Base-by-base conservation (phyloP, 148 eudicot genomes). In the Cornus controversa region DNA sequence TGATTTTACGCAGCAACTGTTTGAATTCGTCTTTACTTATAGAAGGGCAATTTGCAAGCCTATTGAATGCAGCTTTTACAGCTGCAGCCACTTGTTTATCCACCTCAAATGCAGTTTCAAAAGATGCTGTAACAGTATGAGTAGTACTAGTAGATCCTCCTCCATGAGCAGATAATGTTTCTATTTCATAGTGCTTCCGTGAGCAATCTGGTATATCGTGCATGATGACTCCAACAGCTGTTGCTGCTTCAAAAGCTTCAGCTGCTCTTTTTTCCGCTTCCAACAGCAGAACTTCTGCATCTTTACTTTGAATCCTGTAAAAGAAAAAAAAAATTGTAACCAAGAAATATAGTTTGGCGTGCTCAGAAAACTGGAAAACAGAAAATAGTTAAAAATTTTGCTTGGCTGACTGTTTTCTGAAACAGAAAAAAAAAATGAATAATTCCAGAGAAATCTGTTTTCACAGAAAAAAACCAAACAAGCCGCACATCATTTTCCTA, bases 21-120 rank as follows among this genome's bases (percentile, higher is more conserved):
- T 83, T 91, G 11, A 90, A 90, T 62, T 93, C 97, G 54, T 89
- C 91, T 80, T 85, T 87, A 70, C 87, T 83, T 37, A 89, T 91
- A 67, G 93, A 89, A 65, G 89, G 78, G 66, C 87, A 84, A 78
- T 83, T 91, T n/a, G 90, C 97, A 22, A 95, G 92, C 88, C 85
- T 86, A 60, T 85, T 37, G 37, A 95, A 93, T 37, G 97, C 96
- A 28, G 89, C 67, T 85, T 92, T 95, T 1, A 95, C 92, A 22
- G 97, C 98, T 15, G 89, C 84, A 67, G 96, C 96, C 25, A 95
- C 98, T 85, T 95, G 98, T 80, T 87, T 93, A 83, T 95, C 98
- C 70, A 95, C 97, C 65, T 91, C 97, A 63, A 95, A 95, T 37
- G 97, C 96, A 47, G 94, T 89, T 80, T 91, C 97, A 72, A 92